Evolutionary conservation across 441 rosid genomes (phyloP).

Genomic region (Arabidopsis lyrata): DNA sequence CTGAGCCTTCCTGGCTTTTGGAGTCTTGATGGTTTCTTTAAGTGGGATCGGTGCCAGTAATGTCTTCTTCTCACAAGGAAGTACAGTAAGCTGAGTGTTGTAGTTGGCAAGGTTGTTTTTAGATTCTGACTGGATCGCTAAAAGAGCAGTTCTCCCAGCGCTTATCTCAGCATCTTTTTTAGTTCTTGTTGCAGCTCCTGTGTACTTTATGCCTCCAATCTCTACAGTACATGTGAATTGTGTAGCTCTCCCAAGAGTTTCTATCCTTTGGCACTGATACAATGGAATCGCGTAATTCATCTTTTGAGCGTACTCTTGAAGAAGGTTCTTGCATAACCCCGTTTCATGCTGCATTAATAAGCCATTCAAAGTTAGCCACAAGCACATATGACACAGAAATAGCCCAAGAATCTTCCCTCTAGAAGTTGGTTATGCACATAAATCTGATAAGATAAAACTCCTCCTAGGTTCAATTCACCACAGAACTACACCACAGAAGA

Average conservation of each 20-base stretch:
- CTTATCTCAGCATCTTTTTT: constrained; percentile 91
- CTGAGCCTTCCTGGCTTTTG: constrained; percentile 67
- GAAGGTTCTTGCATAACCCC: constrained; percentile 88
- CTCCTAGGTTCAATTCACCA: constrained; percentile 4
- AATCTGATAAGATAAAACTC: neutral
- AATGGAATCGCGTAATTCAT: constrained; percentile 89
- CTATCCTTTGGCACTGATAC: constrained; percentile 65
- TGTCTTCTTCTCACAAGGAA: constrained; percentile 75
- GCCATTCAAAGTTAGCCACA: constrained; percentile 28
- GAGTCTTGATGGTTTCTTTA: constrained; percentile 49
- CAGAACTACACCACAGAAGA: constrained; percentile 7
- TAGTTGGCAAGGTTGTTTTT: constrained; percentile 39
- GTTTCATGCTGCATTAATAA: constrained; percentile 67
- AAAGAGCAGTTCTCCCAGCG: constrained; percentile 86
- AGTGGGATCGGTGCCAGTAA: constrained; percentile 41
- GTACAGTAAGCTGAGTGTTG: constrained; percentile 62
- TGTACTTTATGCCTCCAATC: constrained; percentile 83
- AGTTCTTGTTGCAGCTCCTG: constrained; percentile 77
- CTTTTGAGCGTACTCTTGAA: constrained; percentile 98
- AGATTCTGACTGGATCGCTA: constrained; percentile 62
- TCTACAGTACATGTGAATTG: constrained; percentile 71
- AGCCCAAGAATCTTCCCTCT: neutral
- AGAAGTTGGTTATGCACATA: neutral
- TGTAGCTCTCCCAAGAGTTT: constrained; percentile 48
- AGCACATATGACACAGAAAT: neutral